These are phyloP conservation scores for Abelmoschus esculentus DNA, from an alignment of 345 rosid genomes.

Conservation along the genomic window DNA sequence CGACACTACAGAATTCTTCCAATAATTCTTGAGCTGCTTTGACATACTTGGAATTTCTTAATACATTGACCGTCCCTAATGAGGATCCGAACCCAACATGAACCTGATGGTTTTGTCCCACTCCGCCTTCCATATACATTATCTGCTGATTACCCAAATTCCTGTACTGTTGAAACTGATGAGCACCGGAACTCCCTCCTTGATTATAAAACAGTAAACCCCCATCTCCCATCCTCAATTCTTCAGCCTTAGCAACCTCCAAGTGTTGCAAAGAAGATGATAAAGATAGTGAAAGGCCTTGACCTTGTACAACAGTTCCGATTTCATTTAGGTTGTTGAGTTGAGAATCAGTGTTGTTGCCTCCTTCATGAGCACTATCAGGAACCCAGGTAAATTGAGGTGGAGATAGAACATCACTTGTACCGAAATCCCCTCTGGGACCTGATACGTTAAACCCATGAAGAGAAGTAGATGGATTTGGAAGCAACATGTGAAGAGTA, in stretches of 20 bases:
- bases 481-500: slow-evolving; percentile 84
- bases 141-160: slow-evolving; percentile 22
- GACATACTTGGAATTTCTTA: slow-evolving; percentile 70
- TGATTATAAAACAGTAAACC: slow-evolving; percentile 44
- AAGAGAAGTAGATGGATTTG: slow-evolving; percentile 50
- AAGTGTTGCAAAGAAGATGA: slow-evolving; percentile 74
- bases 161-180: slow-evolving; percentile 41
- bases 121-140: slow-evolving; percentile 33
- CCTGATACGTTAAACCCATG: slow-evolving; percentile 36
- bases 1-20: slow-evolving; percentile 92
- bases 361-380: slow-evolving; percentile 33
- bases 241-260: slow-evolving; percentile 83
- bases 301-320: slow-evolving; percentile 54
- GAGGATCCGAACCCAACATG: slow-evolving; percentile 56
- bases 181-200: slow-evolving; percentile 29
- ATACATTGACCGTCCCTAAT: slow-evolving; percentile 47
- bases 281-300: slow-evolving; percentile 81
- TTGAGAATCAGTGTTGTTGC: slow-evolving; percentile 20
- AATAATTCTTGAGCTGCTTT: slow-evolving; percentile 77
- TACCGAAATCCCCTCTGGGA: slow-evolving; percentile 23
- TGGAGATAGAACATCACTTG: slow-evolving; percentile 32
- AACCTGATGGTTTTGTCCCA: slow-evolving; percentile 32
- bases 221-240: slow-evolving; percentile 48
- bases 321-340: slow-evolving; percentile 39
- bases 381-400: slow-evolving; percentile 62